Conservation (phyloP, 23 red algal species). For the Gracilaria gracilis region DNA sequence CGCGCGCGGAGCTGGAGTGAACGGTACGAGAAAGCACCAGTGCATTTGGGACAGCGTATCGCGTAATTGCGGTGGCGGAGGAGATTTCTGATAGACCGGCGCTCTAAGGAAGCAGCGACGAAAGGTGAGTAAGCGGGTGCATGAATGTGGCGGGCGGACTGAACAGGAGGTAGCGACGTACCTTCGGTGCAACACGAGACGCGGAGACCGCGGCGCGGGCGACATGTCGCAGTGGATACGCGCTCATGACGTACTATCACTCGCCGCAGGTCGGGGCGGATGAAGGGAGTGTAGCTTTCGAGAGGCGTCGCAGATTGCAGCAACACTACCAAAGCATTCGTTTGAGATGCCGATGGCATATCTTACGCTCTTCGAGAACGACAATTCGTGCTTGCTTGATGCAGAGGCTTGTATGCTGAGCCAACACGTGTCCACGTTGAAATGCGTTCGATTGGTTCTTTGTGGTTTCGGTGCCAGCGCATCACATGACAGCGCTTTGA, state of each 20-base stretch:
- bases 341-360: too few species aligned
- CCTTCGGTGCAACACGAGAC: background rate
- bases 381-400: too few species aligned
- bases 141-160: background rate
- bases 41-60: background rate
- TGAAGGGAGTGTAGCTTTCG: too few species aligned
- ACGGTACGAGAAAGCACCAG: conserved; percentile 48
- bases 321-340: too few species aligned
- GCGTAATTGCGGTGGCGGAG: conserved; percentile 11
- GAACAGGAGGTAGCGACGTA: background rate
- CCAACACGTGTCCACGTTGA: too few species aligned
- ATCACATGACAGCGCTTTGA: too few species aligned
- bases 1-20: conserved; percentile 75
- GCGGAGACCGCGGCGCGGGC: background rate
- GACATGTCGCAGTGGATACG: background rate
- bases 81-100: conserved; percentile 39
- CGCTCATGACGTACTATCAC: conserved; percentile 10
- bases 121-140: background rate
- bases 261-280: background rate
- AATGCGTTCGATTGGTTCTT: too few species aligned
- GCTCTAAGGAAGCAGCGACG: background rate
- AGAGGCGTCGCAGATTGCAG: too few species aligned
- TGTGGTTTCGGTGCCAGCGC: too few species aligned
- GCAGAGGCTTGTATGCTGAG: too few species aligned
- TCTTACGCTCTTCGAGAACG: too few species aligned